A percentile compares a stretch with the other conserved stretches of the same genome.
Conservation (phyloP, 306 rosid genomes). For the Vigna mungo region DNA sequence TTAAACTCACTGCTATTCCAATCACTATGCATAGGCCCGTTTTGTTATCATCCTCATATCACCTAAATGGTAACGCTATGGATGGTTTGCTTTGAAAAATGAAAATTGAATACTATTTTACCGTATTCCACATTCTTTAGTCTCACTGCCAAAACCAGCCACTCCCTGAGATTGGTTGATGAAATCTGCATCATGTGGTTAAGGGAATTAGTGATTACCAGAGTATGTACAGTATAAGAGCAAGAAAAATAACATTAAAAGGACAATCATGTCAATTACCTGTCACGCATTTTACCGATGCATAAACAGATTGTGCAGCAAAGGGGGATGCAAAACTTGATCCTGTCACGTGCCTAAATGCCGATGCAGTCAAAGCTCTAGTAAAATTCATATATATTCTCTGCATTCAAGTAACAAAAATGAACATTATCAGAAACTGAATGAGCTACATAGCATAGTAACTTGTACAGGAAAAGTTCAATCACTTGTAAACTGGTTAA, state of each 20-base stretch:
- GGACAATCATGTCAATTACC: conserved; percentile 50
- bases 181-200: conserved; percentile 54
- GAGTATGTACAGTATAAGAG: conserved; percentile 8
- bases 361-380: conserved; percentile 52
- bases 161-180: conserved; percentile 40
- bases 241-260: conserved; percentile 32
- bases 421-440: conserved; percentile 18
- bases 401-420: conserved; percentile 48
- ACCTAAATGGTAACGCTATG: conserved; percentile 20
- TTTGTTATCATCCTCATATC: conserved; percentile 2
- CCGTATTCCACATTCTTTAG: conserved; percentile 62
- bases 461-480: neutral
- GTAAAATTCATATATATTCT: conserved; percentile 53
- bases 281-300: conserved; percentile 53
- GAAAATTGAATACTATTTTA: conserved; percentile 44
- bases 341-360: conserved; percentile 51
- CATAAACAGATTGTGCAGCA: conserved; percentile 48
- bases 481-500: conserved; percentile 15
- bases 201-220: conserved; percentile 27
- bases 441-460: conserved; percentile 12
- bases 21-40: conserved; percentile 13
- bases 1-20: neutral
- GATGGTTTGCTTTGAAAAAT: neutral
- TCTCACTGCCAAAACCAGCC: conserved; percentile 45
- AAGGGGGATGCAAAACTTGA: conserved; percentile 47